Evolutionary conservation across 768 basidiomycete species (phyloP).

Genomic region (Pleurotus pulmonarius): DNA sequence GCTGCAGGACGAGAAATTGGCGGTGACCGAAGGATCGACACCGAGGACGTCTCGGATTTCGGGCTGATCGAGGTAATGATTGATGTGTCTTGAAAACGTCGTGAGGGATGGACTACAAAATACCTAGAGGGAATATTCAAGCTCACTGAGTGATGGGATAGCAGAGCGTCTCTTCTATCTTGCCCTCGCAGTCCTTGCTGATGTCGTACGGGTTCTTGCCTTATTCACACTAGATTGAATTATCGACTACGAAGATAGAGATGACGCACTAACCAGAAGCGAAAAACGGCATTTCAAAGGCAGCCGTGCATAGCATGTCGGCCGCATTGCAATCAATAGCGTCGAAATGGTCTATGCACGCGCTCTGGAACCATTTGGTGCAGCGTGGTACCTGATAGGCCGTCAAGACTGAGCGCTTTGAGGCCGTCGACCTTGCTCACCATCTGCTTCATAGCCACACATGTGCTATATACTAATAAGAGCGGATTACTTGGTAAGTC

Average conservation of each 20-base stretch:
- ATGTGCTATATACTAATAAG: slow-evolving; percentile 33
- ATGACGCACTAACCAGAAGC: slow-evolving; percentile 29
- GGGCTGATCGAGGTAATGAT: slow-evolving; percentile 57
- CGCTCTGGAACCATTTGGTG: slow-evolving; percentile 45
- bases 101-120: not conserved
- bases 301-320: slow-evolving; percentile 51
- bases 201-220: slow-evolving; percentile 68
- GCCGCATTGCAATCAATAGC: slow-evolving; percentile 63
- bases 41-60: slow-evolving; percentile 55
- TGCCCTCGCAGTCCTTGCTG: slow-evolving; percentile 53
- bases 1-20: slow-evolving; percentile 31
- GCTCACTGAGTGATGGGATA: slow-evolving; percentile 43
- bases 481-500: slow-evolving; percentile 13
- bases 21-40: slow-evolving; percentile 44
- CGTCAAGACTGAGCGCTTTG: slow-evolving; percentile 11
- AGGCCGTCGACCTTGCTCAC: slow-evolving; percentile 28
- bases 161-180: slow-evolving; percentile 45
- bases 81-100: slow-evolving; percentile 40
- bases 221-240: slow-evolving; percentile 38
- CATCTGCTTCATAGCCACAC: slow-evolving; percentile 57
- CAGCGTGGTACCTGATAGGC: slow-evolving; percentile 57
- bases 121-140: not conserved
- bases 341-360: slow-evolving; percentile 66
- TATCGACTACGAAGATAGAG: slow-evolving; percentile 19
- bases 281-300: slow-evolving; percentile 41